Base-by-base conservation (phyloP, 1,284 basidiomycete species). In the Sporisorium sorghi region DNA sequence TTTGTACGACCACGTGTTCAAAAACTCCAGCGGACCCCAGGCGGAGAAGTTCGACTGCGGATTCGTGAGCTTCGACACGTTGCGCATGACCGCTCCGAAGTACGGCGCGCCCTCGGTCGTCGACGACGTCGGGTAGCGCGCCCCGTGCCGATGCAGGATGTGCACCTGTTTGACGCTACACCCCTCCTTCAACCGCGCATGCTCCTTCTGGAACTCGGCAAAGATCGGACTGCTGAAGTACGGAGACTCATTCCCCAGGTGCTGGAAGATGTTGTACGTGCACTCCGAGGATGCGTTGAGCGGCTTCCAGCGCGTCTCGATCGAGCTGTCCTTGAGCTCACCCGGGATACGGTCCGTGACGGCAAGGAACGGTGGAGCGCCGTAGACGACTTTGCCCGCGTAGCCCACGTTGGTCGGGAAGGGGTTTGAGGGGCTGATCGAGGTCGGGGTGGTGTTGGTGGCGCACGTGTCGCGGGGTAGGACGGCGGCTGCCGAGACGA, bases 1-100 rank as follows among this genome's bases (percentile, higher is more conserved):
- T 58, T 84, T 69, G 73, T 87, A 87, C 24, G 76, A 77, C 87
- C 87, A 94, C 30, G 88, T 87, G 77, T 92, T 93, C 85, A 94
- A 86, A 82, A 94, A 94, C 0, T 86, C 81, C 6, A 94, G 85
- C 4, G 88, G 86, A 0, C 90, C 91, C 3, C 86, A 86, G 0
- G 89, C 79, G n/a, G 52, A 60, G 39, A 80, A 69, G 55, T 70
- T 63, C 23, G 65, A 67, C 32, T 67, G 30, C 19, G 70, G 70
- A 28, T 73, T 49, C 52, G 37, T 62, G 23, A 67, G 58, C 49
- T 66, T 68, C 24, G 75, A 66, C 0, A 64, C 66, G 49, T 76
- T 79, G 28, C 48, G 56, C 21, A 81, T 66, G 11, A 57, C 52
- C 9, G 49, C 43, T 1, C 65, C 67, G 43, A 73, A 72, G 53